Percentiles rank a stretch among this genome's conserved stretches.
Evolutionary conservation across 805 yeast species (phyloP).

Genomic region (Candida ponderosae): DNA sequence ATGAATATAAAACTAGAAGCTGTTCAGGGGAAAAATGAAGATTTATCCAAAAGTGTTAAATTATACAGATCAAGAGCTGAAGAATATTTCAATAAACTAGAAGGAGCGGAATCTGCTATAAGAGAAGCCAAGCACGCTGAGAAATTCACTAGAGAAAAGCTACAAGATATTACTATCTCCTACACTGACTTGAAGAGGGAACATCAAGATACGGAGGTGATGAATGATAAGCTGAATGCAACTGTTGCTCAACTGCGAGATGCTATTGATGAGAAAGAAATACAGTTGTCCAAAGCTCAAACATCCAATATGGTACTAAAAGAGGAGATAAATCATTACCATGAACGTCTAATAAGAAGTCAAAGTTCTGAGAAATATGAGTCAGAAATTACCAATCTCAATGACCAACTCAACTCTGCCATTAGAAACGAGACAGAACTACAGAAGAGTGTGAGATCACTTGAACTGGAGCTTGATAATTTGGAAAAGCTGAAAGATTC

Average conservation of each 20-base stretch:
- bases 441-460: conserved; percentile 54
- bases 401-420: conserved; percentile 43
- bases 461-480: conserved; percentile 53
- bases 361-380: conserved; percentile 36
- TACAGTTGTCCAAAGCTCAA: conserved; percentile 43
- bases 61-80: conserved; percentile 68
- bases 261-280: conserved; percentile 45
- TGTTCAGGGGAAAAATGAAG: conserved; percentile 44
- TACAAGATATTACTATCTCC: conserved; percentile 39
- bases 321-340: conserved; percentile 49
- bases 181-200: conserved; percentile 45
- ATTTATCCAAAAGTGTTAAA: conserved; percentile 46
- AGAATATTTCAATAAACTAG: conserved; percentile 63
- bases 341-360: conserved; percentile 33
- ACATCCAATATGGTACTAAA: conserved; percentile 41
- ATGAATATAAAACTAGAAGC: conserved; percentile 52
- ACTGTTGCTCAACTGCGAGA: conserved; percentile 47
- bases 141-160: conserved; percentile 41
- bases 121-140: conserved; percentile 58
- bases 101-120: conserved; percentile 70
- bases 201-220: conserved; percentile 42
- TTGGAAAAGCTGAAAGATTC: conserved; percentile 30
- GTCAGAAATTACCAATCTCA: conserved; percentile 45
- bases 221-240: conserved; percentile 43
- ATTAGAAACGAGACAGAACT: conserved; percentile 60